phyloP scores from a whole-genome alignment of 306 rosid species.

The Fagus crenata region DNA sequence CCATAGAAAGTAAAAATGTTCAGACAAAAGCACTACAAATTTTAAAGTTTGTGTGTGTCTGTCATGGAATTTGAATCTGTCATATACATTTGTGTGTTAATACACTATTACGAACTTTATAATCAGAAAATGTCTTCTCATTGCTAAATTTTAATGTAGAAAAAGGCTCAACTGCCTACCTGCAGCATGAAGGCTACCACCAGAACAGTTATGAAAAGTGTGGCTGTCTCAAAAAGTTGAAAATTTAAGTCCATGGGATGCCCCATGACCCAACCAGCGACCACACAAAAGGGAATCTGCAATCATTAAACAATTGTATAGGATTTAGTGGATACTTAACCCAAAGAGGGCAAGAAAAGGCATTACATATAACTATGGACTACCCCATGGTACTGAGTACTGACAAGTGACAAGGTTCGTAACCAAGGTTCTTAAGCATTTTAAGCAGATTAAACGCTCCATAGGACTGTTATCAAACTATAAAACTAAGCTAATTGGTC shows the following conservation, averaged over 20 bases:
- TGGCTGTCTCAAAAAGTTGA: constrained; percentile 78
- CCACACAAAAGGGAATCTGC: constrained; percentile 85
- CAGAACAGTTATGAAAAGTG: constrained; percentile 66
- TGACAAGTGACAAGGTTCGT: no score
- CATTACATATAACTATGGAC: neutral
- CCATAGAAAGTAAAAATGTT: neutral
- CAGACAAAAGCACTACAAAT: neutral
- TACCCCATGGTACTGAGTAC: no score
- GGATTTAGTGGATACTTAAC: constrained; percentile 1
- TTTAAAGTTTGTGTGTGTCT: neutral
- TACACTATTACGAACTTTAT: neutral
- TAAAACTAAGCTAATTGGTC: neutral
- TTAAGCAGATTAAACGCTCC: neutral
- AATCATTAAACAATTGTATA: constrained; percentile 18
- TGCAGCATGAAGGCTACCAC: constrained; percentile 80
- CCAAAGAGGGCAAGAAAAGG: neutral
- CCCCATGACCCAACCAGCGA: constrained; percentile 75
- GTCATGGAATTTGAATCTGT: neutral
- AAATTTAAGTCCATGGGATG: constrained; percentile 79
- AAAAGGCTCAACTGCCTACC: constrained; percentile 30
- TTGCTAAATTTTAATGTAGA: neutral
- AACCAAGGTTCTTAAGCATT: neutral
- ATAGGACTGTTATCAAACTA: neutral
- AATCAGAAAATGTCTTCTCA: neutral
- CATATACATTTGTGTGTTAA: neutral